Evolutionary conservation across 139 green algal genomes (phyloP).

Genomic region (Closterium sp.): DNA sequence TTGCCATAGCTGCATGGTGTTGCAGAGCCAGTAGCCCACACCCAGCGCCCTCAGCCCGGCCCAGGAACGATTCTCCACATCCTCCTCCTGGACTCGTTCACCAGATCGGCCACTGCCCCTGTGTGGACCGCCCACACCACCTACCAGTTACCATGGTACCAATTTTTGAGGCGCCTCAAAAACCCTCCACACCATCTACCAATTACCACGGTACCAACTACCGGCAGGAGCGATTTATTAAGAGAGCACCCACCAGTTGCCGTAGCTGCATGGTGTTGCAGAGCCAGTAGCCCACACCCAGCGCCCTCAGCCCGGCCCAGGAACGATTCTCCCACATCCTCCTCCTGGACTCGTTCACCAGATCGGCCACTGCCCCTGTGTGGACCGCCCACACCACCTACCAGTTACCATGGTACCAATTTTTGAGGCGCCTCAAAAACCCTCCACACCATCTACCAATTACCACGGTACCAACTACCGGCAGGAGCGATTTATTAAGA

Average conservation of each 20-base stretch:
- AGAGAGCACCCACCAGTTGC: constrained; percentile 28
- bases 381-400: too few relatives aligned
- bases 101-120: constrained; percentile 6
- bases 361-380: too few relatives aligned
- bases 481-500: too few relatives aligned
- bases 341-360: too few relatives aligned
- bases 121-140: constrained; percentile 49
- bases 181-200: too few relatives aligned
- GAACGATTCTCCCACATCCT: too few relatives aligned
- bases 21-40: constrained; percentile 79
- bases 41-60: constrained; percentile 49
- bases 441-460: too few relatives aligned
- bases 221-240: too few relatives aligned
- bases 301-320: constrained; percentile 60
- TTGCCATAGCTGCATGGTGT: constrained; percentile 36
- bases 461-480: too few relatives aligned
- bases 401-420: background rate
- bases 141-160: background rate
- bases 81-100: background rate
- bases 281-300: constrained; percentile 84
- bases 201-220: too few relatives aligned
- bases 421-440: too few relatives aligned
- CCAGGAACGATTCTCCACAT: background rate
- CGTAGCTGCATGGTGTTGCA: constrained; percentile 45
- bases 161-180: too few relatives aligned